phyloP scores from a whole-genome alignment of 2,329 filamentous ascomycete genomes.

The Exophiala bonariae region DNA sequence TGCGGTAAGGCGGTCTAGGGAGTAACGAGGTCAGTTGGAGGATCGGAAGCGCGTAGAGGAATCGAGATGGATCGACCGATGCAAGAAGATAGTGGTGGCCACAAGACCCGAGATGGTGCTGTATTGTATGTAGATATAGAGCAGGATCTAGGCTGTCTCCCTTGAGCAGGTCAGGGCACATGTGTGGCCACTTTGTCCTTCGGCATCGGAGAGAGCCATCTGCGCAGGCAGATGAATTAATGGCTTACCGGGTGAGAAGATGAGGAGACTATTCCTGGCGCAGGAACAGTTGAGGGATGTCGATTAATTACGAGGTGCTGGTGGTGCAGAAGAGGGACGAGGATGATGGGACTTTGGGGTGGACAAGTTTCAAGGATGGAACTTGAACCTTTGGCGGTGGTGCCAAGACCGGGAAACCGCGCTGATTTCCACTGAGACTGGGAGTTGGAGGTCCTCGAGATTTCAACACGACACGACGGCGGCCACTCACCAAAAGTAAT shows the following conservation, averaged over 20 bases:
- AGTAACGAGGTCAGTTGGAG: conserved; percentile 21
- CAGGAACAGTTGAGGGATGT: conserved; percentile 3
- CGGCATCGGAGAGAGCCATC: conserved; percentile 2
- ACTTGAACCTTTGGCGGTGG: conserved; percentile 9
- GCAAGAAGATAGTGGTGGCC: neutral
- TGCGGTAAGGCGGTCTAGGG: conserved; percentile 39
- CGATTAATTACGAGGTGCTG: conserved; percentile 4
- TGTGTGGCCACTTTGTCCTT: conserved; percentile 32
- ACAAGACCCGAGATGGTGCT: conserved; percentile 1
- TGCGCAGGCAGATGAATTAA: conserved; percentile 25
- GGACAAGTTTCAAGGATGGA: conserved; percentile 19
- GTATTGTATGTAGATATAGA: conserved; percentile 13
- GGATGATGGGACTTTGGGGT: conserved; percentile 15
- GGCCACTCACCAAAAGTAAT: no score
- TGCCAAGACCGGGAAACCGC: conserved; percentile 6
- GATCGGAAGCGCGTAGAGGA: conserved; percentile 1
- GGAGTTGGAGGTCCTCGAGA: no score
- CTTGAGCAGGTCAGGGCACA: conserved; percentile 17
- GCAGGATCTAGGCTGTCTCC: conserved; percentile 5
- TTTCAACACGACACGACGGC: no score
- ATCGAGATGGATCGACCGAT: neutral
- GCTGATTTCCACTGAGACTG: no score
- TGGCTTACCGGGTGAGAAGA: conserved; percentile 23
- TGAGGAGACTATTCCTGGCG: conserved; percentile 15
- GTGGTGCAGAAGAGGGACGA: conserved; percentile 15